Percentiles rank a stretch among this genome's conserved stretches.
phyloP scores from a whole-genome alignment of 495 filamentous ascomycete genomes.

The Annulohypoxylon moriforme region DNA sequence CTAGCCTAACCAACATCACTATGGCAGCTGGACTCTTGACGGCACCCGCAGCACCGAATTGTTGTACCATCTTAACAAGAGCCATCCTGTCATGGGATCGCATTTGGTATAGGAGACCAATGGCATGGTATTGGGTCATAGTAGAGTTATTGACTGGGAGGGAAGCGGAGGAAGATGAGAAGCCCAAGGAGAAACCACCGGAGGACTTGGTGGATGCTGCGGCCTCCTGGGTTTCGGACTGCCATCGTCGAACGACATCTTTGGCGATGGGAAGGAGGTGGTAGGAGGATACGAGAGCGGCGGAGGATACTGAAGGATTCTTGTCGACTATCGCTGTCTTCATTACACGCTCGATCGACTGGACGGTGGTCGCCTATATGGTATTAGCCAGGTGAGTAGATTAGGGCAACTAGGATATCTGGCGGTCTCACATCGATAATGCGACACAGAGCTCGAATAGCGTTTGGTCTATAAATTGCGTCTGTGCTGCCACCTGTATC shows the following conservation, averaged over 20 bases:
- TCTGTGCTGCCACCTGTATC: slow-evolving; percentile 96
- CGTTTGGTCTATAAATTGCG: slow-evolving; percentile 95
- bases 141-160: slow-evolving; percentile 82
- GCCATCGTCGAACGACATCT: slow-evolving; percentile 97
- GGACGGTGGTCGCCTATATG: slow-evolving; percentile 88
- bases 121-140: slow-evolving; percentile 99
- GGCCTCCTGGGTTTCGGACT: slow-evolving; percentile 98
- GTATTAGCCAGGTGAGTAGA: slow-evolving; percentile 41
- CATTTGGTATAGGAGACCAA: slow-evolving; percentile 98
- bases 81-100: slow-evolving; percentile 97
- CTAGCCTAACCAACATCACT: slow-evolving; percentile 90
- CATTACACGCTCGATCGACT: slow-evolving; percentile 97
- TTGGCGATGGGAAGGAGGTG: slow-evolving; percentile 95
- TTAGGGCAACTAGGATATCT: neutral
- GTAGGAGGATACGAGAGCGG: slow-evolving; percentile 96
- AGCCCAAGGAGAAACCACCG: slow-evolving; percentile 88
- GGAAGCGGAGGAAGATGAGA: slow-evolving; percentile 77
- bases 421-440: slow-evolving; percentile 87
- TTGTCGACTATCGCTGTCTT: slow-evolving; percentile 99
- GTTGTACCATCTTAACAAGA: slow-evolving; percentile 99
- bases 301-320: slow-evolving; percentile 96
- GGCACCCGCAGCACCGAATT: slow-evolving; percentile 89
- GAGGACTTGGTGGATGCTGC: slow-evolving; percentile 89
- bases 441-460: slow-evolving; percentile 93
- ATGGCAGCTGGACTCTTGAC: slow-evolving; percentile 95